phyloP scores from a whole-genome alignment of 495 filamentous ascomycete species.

The Podospora anserina region DNA sequence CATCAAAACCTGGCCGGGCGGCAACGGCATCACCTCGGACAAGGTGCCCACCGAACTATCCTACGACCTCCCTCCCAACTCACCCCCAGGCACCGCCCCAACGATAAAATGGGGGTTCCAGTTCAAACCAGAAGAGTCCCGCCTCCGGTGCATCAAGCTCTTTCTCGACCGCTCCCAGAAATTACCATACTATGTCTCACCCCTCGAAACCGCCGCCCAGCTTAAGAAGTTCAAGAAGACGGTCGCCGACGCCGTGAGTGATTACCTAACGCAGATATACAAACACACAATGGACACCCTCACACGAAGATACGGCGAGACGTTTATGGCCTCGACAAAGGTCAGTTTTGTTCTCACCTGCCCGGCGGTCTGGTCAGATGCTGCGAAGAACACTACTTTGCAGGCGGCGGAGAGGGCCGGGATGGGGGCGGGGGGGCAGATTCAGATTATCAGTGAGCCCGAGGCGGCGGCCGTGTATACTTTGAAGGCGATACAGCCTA shows the following conservation, averaged over 20 bases:
- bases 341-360: constrained; percentile 71
- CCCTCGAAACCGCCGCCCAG: constrained; percentile 68
- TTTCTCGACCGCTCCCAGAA: constrained; percentile 76
- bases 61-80: constrained; percentile 46
- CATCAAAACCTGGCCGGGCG: constrained; percentile 78
- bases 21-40: constrained; percentile 68
- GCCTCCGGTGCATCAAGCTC: constrained; percentile 74
- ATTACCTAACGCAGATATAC: constrained; percentile 68
- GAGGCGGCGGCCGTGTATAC: constrained; percentile 76
- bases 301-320: constrained; percentile 59
- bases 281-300: constrained; percentile 72
- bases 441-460: constrained; percentile 70
- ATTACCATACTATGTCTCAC: constrained; percentile 71
- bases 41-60: constrained; percentile 64
- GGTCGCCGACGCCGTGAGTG: constrained; percentile 58
- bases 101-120: constrained; percentile 72
- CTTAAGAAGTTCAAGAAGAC: constrained; percentile 62
- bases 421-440: constrained; percentile 57
- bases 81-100: constrained; percentile 33
- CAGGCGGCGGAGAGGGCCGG: constrained; percentile 65
- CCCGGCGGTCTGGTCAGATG: constrained; percentile 77
- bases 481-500: constrained; percentile 64
- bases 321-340: constrained; percentile 58
- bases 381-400: constrained; percentile 64
- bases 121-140: constrained; percentile 68